Percentiles rank a stretch among this genome's conserved stretches.
These are phyloP conservation scores for Nannizziopsis arthrosporioides DNA, from an alignment of 2,329 filamentous ascomycete species.

Conservation along the genomic window DNA sequence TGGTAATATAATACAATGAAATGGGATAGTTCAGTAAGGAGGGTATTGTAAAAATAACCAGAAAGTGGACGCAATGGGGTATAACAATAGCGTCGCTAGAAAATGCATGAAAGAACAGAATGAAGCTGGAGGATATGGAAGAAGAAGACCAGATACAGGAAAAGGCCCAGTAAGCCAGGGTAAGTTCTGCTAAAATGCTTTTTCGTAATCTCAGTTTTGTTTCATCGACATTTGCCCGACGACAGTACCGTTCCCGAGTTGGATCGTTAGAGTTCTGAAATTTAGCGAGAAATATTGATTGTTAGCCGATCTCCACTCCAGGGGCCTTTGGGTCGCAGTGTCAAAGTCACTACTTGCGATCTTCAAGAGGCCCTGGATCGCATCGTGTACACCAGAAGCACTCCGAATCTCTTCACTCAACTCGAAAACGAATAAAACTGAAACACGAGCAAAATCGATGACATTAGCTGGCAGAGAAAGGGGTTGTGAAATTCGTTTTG, in stretches of 20 bases:
- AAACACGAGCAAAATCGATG: constrained; percentile 21
- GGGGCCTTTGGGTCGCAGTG: constrained; percentile 6
- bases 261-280: constrained; percentile 13
- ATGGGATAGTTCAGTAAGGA: too few relatives aligned
- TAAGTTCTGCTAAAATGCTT: not conserved
- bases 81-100: too few relatives aligned
- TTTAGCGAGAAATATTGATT: constrained; percentile 16
- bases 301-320: constrained; percentile 16
- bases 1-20: too few relatives aligned
- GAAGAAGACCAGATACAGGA: not conserved
- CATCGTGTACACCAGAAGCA: constrained; percentile 16
- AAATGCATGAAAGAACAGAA: not conserved
- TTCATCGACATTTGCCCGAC: not conserved
- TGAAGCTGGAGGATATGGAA: not conserved
- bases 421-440: constrained; percentile 21
- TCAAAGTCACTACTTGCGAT: constrained; percentile 5
- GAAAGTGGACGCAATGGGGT: too few relatives aligned
- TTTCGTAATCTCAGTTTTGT: not conserved
- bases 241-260: constrained; percentile 5
- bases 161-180: too few relatives aligned
- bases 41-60: too few relatives aligned
- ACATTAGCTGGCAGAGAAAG: constrained; percentile 14
- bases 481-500: constrained; percentile 9
- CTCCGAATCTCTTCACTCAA: constrained; percentile 15
- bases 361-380: constrained; percentile 13